Conservation (phyloP, 2,329 filamentous ascomycete genomes). For the Fusarium staphyleae region DNA sequence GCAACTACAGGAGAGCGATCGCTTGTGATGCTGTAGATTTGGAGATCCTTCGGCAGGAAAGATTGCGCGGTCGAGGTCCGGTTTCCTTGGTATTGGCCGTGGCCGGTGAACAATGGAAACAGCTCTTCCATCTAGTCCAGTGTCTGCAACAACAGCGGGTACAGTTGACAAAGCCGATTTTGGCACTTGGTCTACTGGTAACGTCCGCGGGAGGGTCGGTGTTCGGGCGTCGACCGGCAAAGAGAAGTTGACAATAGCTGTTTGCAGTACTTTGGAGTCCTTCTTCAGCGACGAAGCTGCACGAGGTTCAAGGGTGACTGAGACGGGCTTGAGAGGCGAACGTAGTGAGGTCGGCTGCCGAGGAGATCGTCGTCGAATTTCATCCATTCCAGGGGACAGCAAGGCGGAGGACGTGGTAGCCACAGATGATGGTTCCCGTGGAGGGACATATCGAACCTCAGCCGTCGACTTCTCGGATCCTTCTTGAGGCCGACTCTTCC, state of each 20-base stretch:
- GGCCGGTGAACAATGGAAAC: constrained; percentile 59
- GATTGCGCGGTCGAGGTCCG: constrained; percentile 54
- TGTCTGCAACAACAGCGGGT: constrained; percentile 28
- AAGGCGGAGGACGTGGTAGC: constrained; percentile 57
- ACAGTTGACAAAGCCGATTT: constrained; percentile 32
- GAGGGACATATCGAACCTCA: constrained; percentile 7
- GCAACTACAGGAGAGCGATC: constrained; percentile 59
- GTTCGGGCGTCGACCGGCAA: constrained; percentile 32
- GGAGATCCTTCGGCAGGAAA: constrained; percentile 54
- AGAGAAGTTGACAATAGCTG: constrained; percentile 31
- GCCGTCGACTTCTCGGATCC: not conserved
- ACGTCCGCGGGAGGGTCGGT: constrained; percentile 42
- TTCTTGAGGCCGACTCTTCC: no score
- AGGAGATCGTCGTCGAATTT: constrained; percentile 60
- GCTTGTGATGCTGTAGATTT: constrained; percentile 51
- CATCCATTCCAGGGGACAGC: constrained; percentile 59
- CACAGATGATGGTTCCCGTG: constrained; percentile 37
- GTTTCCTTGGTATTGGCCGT: constrained; percentile 61
- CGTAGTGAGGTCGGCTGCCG: constrained; percentile 43
- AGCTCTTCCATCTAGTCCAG: constrained; percentile 9
- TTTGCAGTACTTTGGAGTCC: constrained; percentile 1
- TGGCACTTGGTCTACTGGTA: constrained; percentile 10
- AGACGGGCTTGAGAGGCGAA: constrained; percentile 13
- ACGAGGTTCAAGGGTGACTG: not conserved
- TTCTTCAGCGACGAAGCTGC: constrained; percentile 1